Evolutionary conservation across 1,139 yeast species (phyloP).

Genomic region (Magnusiomyces paraingens): DNA sequence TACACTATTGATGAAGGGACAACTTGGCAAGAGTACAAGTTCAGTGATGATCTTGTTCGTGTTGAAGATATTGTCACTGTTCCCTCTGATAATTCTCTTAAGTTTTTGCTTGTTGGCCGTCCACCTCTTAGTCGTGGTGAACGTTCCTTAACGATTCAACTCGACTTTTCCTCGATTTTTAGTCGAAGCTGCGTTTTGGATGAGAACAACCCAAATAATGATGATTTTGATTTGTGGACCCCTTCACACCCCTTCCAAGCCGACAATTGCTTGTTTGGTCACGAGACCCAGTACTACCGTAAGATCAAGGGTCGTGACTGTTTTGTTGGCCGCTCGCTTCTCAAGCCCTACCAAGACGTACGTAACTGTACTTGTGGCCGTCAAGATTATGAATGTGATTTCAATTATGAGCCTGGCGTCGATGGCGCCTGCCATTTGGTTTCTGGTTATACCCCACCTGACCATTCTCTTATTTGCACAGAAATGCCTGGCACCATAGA

Average conservation of each 20-base stretch:
- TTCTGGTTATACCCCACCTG: conserved; percentile 60
- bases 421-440: conserved; percentile 88
- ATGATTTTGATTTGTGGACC: conserved; percentile 80
- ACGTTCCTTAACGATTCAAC: conserved; percentile 41
- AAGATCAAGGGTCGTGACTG: conserved; percentile 64
- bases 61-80: conserved; percentile 80
- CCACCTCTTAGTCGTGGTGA: conserved; percentile 39
- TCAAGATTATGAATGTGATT: conserved; percentile 91
- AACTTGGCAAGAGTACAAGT: conserved; percentile 63
- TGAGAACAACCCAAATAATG: conserved; percentile 48
- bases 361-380: conserved; percentile 80
- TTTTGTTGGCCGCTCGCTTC: conserved; percentile 52
- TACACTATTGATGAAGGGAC: conserved; percentile 79
- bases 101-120: conserved; percentile 51
- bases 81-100: conserved; percentile 81
- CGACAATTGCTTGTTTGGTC: conserved; percentile 81
- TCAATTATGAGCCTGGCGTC: conserved; percentile 58
- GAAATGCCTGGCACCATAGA: conserved; percentile 50
- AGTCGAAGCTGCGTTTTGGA: conserved; percentile 64
- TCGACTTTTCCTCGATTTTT: conserved; percentile 69
- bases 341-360: conserved; percentile 49
- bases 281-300: conserved; percentile 68
- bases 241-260: conserved; percentile 60
- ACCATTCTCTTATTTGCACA: conserved; percentile 58
- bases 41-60: conserved; percentile 49